Evolutionary conservation across 345 rosid genomes (phyloP).

Genomic region (Eucalyptus pumila): DNA sequence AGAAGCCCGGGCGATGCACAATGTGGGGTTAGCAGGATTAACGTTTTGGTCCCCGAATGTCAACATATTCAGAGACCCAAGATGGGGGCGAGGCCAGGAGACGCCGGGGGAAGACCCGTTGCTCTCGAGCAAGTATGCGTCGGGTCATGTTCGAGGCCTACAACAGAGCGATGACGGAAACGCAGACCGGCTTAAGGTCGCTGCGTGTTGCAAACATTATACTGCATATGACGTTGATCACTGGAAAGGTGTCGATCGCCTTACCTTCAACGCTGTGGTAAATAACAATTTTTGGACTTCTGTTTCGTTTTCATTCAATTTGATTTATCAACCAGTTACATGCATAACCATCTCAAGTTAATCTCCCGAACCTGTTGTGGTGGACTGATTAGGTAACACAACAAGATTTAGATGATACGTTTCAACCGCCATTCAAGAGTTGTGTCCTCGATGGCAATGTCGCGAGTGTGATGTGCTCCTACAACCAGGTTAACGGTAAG

Average conservation of each 20-base stretch:
- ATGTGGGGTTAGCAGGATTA: conserved; percentile 78
- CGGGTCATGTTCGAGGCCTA: conserved; percentile 55
- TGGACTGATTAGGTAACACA: conserved; percentile 59
- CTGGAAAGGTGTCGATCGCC: not conserved
- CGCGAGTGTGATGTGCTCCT: conserved; percentile 95
- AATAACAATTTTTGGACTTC: not conserved
- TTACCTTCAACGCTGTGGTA: conserved; percentile 63
- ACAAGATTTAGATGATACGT: conserved; percentile 91
- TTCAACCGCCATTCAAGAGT: conserved; percentile 94
- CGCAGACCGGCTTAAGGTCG: conserved; percentile 68
- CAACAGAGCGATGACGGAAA: conserved; percentile 47
- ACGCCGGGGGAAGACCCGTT: conserved; percentile 96
- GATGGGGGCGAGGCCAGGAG: conserved; percentile 97
- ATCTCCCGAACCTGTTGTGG: not conserved
- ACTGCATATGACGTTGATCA: conserved; percentile 29
- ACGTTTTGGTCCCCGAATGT: conserved; percentile 90
- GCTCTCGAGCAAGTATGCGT: conserved; percentile 64
- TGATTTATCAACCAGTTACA: not conserved
- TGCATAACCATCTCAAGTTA: not conserved
- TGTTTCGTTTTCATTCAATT: not conserved
- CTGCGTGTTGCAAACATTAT: conserved; percentile 91
- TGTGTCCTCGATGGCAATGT: conserved; percentile 92
- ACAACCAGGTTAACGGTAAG: conserved; percentile 79
- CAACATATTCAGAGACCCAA: conserved; percentile 84
- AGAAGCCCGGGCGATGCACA: conserved; percentile 97